Conservation (phyloP, 108 stramenopile species). For the Nitzschia putrida region DNA sequence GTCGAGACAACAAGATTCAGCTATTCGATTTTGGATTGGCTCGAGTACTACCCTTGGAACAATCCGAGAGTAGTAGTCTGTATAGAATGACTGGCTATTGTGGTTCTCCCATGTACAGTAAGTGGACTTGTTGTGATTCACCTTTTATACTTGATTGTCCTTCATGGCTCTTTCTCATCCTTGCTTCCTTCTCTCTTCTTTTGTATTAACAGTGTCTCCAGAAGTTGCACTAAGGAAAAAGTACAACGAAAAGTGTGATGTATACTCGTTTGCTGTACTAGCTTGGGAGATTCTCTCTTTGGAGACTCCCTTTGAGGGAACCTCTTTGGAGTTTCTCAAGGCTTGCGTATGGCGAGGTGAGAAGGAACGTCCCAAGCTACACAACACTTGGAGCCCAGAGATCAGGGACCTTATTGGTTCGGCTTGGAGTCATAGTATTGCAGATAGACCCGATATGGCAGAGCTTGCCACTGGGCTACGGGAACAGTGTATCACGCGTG, state of each 20-base stretch:
- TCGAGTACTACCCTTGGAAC: slow-evolving; percentile 35
- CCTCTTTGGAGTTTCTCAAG: slow-evolving; percentile 10
- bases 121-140: too few species aligned
- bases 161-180: too few species aligned
- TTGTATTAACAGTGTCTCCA: slow-evolving; percentile 17
- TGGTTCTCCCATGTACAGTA: slow-evolving; percentile 53
- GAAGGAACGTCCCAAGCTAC: slow-evolving; percentile 35
- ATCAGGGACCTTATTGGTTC: slow-evolving; percentile 19
- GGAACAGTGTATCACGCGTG: slow-evolving; percentile 5
- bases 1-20: slow-evolving; percentile 39
- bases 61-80: slow-evolving; percentile 20
- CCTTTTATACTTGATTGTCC: too few species aligned
- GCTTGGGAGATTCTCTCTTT: slow-evolving; percentile 55
- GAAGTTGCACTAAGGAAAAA: slow-evolving; percentile 58
- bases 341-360: slow-evolving; percentile 20
- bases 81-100: slow-evolving; percentile 69
- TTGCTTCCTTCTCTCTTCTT: too few species aligned
- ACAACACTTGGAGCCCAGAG: slow-evolving; percentile 13
- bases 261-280: slow-evolving; percentile 66
- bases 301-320: slow-evolving; percentile 22
- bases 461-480: neutral
- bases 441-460: slow-evolving; percentile 11
- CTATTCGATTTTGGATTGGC: slow-evolving; percentile 64
- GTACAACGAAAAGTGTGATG: slow-evolving; percentile 66
- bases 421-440: slow-evolving; percentile 23